These are phyloP conservation scores for Sordariomycetes sp. DNA, from an alignment of 2,329 filamentous ascomycete genomes.

Conservation along the genomic window DNA sequence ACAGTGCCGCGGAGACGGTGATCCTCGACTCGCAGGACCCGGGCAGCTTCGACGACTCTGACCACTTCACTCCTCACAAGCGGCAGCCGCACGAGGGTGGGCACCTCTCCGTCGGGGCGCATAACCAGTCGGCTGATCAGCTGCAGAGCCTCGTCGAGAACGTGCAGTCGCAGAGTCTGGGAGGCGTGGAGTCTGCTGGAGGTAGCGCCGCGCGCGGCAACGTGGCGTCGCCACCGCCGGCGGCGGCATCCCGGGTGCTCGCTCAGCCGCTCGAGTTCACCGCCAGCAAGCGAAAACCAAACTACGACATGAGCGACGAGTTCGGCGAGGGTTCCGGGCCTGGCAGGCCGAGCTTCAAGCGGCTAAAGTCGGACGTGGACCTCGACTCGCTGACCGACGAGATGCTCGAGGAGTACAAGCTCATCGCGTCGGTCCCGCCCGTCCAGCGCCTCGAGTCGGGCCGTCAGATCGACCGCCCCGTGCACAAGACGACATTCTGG, in stretches of 20 bases:
- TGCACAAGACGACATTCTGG: constrained; percentile 46
- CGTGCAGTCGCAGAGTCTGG: constrained; percentile 42
- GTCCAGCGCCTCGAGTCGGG: constrained; percentile 33
- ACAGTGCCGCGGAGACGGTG: constrained; percentile 4
- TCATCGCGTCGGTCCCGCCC: constrained; percentile 35
- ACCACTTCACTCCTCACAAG: constrained; percentile 5
- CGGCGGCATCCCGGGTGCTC: background rate
- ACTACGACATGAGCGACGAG: constrained; percentile 37
- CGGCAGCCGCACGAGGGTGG: constrained; percentile 1
- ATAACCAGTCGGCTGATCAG: constrained; percentile 28
- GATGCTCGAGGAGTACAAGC: constrained; percentile 26
- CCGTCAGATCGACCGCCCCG: constrained; percentile 43
- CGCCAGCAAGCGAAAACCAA: constrained; percentile 42
- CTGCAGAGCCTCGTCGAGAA: constrained; percentile 37
- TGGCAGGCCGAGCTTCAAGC: constrained; percentile 37
- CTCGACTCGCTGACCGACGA: constrained; percentile 20
- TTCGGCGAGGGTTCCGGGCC: constrained; percentile 22
- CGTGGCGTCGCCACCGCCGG: background rate
- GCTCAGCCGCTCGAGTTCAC: constrained; percentile 19
- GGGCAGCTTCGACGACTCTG: constrained; percentile 4
- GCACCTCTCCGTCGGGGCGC: background rate
- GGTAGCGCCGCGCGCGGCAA: background rate
- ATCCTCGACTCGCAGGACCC: constrained; percentile 15
- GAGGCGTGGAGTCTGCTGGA: constrained; percentile 29
- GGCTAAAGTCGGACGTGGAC: constrained; percentile 36